Conservation (phyloP, 1,284 basidiomycete species). For the Tremellales sp. region DNA sequence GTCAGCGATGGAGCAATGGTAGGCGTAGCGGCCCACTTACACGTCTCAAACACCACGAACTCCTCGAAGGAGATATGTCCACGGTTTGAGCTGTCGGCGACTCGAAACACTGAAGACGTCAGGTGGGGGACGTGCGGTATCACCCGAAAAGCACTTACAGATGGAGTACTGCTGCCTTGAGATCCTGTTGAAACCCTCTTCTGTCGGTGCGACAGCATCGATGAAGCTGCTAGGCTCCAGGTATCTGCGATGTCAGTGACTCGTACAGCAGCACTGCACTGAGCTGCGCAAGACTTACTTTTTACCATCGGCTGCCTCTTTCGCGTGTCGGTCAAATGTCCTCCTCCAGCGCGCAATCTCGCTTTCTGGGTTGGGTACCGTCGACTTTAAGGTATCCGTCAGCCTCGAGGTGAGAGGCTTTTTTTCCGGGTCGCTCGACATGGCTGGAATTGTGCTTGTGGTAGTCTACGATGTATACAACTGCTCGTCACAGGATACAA, state of each 20-base stretch:
- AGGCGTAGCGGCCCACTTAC: no score
- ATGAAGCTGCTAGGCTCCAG: slow-evolving; percentile 80
- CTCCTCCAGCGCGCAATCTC: slow-evolving; percentile 82
- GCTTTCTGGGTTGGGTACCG: slow-evolving; percentile 61
- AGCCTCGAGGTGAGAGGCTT: slow-evolving; percentile 12
- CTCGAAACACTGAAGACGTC: slow-evolving; percentile 67
- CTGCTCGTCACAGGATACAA: no score
- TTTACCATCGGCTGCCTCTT: slow-evolving; percentile 64
- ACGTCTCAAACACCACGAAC: slow-evolving; percentile 85
- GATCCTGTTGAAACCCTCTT: slow-evolving; percentile 72
- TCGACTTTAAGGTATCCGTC: slow-evolving; percentile 22
- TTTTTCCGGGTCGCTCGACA: no score
- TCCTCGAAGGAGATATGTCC: slow-evolving; percentile 89
- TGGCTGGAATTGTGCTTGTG: background rate
- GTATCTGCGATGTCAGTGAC: slow-evolving; percentile 56
- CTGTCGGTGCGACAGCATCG: slow-evolving; percentile 81
- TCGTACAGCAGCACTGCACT: slow-evolving; percentile 1
- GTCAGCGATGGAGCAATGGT: no score
- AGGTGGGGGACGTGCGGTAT: no score
- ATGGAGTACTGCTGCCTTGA: slow-evolving; percentile 78
- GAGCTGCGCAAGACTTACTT: slow-evolving; percentile 62
- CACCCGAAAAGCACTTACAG: slow-evolving; percentile 34
- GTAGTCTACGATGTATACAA: background rate
- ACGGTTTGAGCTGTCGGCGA: slow-evolving; percentile 74
- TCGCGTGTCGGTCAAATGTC: slow-evolving; percentile 77